Conservation (phyloP, 2,329 filamentous ascomycete species). For the Fusarium sp. region DNA sequence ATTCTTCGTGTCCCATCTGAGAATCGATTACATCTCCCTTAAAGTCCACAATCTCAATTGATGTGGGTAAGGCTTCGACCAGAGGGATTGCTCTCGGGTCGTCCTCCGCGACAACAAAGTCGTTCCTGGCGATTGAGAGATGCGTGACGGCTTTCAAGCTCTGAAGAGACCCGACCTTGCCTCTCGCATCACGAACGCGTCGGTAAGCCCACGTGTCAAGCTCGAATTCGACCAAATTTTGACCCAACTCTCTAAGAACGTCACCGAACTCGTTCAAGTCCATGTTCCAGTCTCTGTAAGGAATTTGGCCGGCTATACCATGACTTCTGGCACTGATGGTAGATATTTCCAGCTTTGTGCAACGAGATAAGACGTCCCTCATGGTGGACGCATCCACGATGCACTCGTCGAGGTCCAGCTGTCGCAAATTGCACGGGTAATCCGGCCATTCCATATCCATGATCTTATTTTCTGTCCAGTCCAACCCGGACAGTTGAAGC, state of each 20-base stretch:
- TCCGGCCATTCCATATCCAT: not conserved
- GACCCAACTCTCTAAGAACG: not conserved
- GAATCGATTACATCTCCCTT: not conserved
- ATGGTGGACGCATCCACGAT: not conserved
- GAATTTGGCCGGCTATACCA: not conserved
- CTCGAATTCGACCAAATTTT: not conserved
- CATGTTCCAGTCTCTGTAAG: not conserved
- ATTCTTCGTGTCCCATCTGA: not conserved
- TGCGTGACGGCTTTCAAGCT: not conserved
- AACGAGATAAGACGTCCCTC: not conserved
- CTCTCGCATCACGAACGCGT: not conserved
- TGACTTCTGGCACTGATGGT: not conserved
- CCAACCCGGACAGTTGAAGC: not conserved
- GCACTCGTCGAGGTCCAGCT: not conserved
- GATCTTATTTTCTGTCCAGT: not conserved
- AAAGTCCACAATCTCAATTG: not conserved
- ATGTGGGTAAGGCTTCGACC: not conserved
- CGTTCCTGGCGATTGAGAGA: not conserved
- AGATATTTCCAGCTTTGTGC: not conserved
- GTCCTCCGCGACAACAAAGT: not conserved
- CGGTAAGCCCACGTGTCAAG: not conserved
- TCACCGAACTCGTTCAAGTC: not conserved
- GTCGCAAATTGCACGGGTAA: not conserved
- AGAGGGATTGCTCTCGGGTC: not conserved
- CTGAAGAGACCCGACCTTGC: not conserved